Base-by-base conservation (phyloP, 495 filamentous ascomycete species). In the Cryomyces minteri region DNA sequence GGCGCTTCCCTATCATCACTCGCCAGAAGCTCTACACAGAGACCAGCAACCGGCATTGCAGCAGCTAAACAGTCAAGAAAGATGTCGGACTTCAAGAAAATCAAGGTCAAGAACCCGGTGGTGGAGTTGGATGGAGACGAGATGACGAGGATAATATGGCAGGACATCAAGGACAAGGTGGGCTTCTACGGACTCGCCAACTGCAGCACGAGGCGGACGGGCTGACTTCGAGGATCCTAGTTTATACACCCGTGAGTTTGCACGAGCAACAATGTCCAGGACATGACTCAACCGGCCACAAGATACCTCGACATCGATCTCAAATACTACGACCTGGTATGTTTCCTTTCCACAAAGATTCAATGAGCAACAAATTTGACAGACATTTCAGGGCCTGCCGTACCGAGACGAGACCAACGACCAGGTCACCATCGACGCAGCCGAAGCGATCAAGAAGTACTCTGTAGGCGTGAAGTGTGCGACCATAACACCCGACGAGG, bases 71-170 rank as follows among this genome's bases (percentile, higher is more conserved):
- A 58, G 44, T 6, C n/a, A 6, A 33, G 56, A 40, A 57, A 31
- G 9, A 56, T 56, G 53, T 41, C 52, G 30, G 54, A 41, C 4
- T 48, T 52, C 45, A 61, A 54, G 53, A 94, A 93, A 77, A 95
- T 95, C 71, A 84, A 90, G 71, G 88, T 95, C 61, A 80, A 88
- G 76, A 96, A 92, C 66, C 90, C 90, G 48, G 77, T 98, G 58
- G 90, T 98, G 63, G 70, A 72, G 63, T 72, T 98, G 58, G 90
- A 98, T 63, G 90, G 90, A 56, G 90, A 98, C 71, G 90, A 98
- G 68, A 98, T 98, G 90, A 98, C 90, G 48, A 74, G 90, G 56
- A 86, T 98, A 55, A 98, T 98, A 67, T 98, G 90, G 90, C 68
- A 95, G 68, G 78, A 85, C 58, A 98, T 98, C 71, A 93, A 94